Evolutionary conservation across 139 green algal species (phyloP), one percentile per base, ranked within the genome.

Genomic region (Ettlia oleoabundans): DNA sequence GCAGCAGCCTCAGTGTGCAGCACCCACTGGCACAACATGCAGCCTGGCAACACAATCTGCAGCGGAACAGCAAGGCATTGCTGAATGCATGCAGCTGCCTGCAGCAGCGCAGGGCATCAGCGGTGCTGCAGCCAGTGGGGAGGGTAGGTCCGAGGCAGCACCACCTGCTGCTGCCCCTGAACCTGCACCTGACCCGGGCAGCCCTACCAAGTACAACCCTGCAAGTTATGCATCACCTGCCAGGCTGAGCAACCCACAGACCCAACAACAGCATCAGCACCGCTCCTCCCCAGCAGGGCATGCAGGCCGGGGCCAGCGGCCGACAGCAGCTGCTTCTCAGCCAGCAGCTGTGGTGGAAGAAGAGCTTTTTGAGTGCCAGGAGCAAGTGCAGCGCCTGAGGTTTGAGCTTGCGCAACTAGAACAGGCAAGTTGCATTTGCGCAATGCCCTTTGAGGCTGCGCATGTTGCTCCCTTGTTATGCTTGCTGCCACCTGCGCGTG

Each of bases 291-390:
- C n/a, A n/a, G n/a, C n/a, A n/a, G n/a, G n/a, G n/a, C n/a, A 37
- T 26, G 8, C 6, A 2, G 21, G 42, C 71, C 4, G 71, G 15
- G 6, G 1, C 19, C 38, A 28, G 40, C 33, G 33, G 24, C 18
- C 13, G 38, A 8, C 28, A 24, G 30, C 62, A 72, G 6, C n/a
- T 32, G 41, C 26, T 22, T 10, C 8, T 5, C 52, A 40, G 13
- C 2, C 55, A 9, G 37, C 69, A 35, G 55, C 63, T 13, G 47
- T 42, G 37, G n/a, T 81, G 19, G 40, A 78, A 35, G 81, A 52
- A 21, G 81, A 82, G 65, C 30, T 86, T 47, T n/a, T 86, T 4
- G 51, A 67, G 38, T 82, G 81, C 58, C 74, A 75, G 47, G 8
- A 41, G 51, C 30, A 62, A 10, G 63, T 64, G 65, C 18, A 22